phyloP scores from a whole-genome alignment of 192 early-diverging fungal genomes.

The Backusella westeae region DNA sequence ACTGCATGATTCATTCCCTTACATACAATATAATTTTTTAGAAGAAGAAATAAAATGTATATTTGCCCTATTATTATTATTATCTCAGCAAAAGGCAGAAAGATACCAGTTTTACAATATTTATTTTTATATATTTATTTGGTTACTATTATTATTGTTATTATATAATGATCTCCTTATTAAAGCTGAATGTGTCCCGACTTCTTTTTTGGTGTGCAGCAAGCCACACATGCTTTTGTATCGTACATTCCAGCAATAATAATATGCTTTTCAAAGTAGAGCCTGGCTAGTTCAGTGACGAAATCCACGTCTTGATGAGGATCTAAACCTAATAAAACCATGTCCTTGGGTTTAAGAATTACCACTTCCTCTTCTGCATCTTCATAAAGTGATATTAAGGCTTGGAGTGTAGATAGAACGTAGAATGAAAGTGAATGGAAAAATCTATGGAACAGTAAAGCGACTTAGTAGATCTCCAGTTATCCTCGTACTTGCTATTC shows the following conservation, averaged over 20 bases:
- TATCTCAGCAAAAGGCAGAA: not conserved
- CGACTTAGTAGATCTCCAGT: too few species aligned
- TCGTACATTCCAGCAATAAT: slow-evolving; percentile 15
- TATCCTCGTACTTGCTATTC: slow-evolving; percentile 3
- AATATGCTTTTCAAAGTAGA: slow-evolving; percentile 47
- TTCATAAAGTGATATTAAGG: slow-evolving; percentile 29
- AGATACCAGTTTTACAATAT: not conserved
- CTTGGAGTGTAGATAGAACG: slow-evolving; percentile 31
- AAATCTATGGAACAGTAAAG: slow-evolving; percentile 23
- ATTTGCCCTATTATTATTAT: not conserved
- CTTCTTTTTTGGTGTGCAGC: slow-evolving; percentile 4
- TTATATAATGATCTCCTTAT: not conserved
- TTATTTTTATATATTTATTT: not conserved
- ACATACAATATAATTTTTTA: not conserved
- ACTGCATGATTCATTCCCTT: not conserved
- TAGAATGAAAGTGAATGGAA: slow-evolving; percentile 40
- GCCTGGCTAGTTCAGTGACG: slow-evolving; percentile 37
- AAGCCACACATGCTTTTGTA: slow-evolving; percentile 4
- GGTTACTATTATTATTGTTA: not conserved
- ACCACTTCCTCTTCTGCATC: slow-evolving; percentile 17
- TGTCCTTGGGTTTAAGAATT: slow-evolving; percentile 33
- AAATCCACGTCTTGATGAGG: slow-evolving; percentile 37
- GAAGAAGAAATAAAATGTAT: not conserved
- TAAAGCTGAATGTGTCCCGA: not conserved
- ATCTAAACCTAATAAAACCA: slow-evolving; percentile 45